Conservation (phyloP, 176 grass and related monocot species). For the Phragmites australis region DNA sequence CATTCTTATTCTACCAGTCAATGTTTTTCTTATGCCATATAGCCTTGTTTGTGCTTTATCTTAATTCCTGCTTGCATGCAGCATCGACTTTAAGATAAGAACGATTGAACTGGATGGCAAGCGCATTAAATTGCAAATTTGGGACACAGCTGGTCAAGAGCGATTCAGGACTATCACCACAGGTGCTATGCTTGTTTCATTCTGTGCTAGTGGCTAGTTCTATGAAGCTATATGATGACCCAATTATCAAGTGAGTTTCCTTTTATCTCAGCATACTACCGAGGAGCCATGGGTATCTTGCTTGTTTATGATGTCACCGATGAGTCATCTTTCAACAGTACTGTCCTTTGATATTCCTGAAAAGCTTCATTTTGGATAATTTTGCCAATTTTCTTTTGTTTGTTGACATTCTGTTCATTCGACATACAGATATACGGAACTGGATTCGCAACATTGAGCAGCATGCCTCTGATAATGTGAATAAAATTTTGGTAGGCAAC, state of each 20-base stretch:
- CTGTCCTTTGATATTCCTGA: constrained; percentile 12
- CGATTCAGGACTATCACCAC: constrained; percentile 80
- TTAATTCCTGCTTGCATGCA: constrained; percentile 26
- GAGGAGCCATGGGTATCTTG: constrained; percentile 86
- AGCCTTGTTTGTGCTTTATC: not conserved
- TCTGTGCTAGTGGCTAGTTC: not conserved
- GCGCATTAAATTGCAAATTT: constrained; percentile 73
- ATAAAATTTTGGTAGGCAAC: constrained; percentile 83
- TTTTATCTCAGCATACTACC: constrained; percentile 64
- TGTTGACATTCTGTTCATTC: constrained; percentile 26
- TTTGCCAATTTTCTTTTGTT: constrained; percentile 11
- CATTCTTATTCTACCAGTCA: not conserved
- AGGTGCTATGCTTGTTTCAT: constrained; percentile 38
- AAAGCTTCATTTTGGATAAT: constrained; percentile 2
- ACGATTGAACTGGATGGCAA: constrained; percentile 74
- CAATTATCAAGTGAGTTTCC: constrained; percentile 7
- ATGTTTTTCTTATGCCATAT: not conserved
- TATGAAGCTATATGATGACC: constrained; percentile 7
- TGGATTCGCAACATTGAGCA: constrained; percentile 84
- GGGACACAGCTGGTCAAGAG: constrained; percentile 82
- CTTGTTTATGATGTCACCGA: constrained; percentile 83
- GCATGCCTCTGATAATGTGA: constrained; percentile 81
- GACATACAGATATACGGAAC: constrained; percentile 65
- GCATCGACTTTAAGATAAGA: constrained; percentile 83
- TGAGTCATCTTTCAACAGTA: constrained; percentile 86